Evolutionary conservation across 345 rosid species (phyloP).

Genomic region (Lepidium didymum): DNA sequence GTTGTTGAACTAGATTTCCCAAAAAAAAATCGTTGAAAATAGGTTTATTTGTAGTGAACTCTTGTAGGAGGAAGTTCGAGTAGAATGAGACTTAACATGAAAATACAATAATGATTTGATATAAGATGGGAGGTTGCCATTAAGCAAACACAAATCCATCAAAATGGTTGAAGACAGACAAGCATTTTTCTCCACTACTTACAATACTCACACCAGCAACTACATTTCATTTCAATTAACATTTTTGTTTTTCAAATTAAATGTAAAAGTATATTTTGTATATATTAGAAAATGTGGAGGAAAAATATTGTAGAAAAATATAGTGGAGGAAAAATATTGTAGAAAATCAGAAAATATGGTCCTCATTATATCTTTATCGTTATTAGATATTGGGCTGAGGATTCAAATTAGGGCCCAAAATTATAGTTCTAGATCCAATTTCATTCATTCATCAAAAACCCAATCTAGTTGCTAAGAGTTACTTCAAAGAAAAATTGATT

Average conservation of each 20-base stretch:
- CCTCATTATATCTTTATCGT: no score
- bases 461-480: not conserved
- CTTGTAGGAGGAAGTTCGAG: no score
- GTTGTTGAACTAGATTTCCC: no score
- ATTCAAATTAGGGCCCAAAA: not conserved
- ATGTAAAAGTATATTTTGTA: not conserved
- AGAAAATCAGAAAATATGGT: no score
- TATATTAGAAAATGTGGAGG: no score
- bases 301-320: no score
- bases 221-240: not conserved
- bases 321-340: no score
- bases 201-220: not conserved
- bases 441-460: not conserved
- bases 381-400: not conserved
- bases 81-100: no score
- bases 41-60: no score
- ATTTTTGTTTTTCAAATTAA: not conserved
- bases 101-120: not conserved
- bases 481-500: no score
- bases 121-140: constrained; percentile 7
- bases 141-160: constrained; percentile 17
- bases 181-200: constrained; percentile 17
- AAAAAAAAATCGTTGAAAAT: no score
- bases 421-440: not conserved
- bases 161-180: constrained; percentile 1